These are phyloP conservation scores for Phalaenopsis hybrid DNA, from an alignment of 116 monocot genomes.

Conservation along the genomic window DNA sequence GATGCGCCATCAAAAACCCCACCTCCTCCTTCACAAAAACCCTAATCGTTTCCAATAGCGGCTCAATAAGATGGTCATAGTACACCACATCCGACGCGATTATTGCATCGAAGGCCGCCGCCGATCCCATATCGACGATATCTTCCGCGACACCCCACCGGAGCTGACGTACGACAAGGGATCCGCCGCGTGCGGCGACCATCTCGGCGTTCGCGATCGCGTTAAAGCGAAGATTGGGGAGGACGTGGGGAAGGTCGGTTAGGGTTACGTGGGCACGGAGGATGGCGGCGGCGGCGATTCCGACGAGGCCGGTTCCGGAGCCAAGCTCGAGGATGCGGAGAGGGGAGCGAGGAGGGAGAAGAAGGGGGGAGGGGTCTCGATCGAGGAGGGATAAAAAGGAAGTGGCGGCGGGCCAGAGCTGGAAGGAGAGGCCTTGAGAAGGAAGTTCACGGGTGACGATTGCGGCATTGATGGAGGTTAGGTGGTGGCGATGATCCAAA, in stretches of 20 bases:
- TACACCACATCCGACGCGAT: conserved; percentile 86
- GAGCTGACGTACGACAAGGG: conserved; percentile 40
- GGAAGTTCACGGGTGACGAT: conserved; percentile 45
- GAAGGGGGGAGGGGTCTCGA: conserved; percentile 34
- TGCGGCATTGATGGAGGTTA: conserved; percentile 28
- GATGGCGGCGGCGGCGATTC: conserved; percentile 65
- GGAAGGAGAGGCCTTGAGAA: conserved; percentile 91
- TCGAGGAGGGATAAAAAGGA: conserved; percentile 76
- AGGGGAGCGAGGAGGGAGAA: conserved; percentile 9
- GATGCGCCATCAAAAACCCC: conserved; percentile 78
- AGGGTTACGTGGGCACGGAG: conserved; percentile 60
- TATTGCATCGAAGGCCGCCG: conserved; percentile 38
- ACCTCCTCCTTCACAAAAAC: conserved; percentile 51
- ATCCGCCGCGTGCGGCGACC: conserved; percentile 47
- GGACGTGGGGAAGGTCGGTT: conserved; percentile 84
- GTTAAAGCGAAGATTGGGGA: conserved; percentile 74
- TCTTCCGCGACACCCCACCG: conserved; percentile 53
- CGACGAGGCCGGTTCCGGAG: conserved; percentile 66
- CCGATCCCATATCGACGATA: not conserved
- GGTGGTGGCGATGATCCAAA: conserved; percentile 22
- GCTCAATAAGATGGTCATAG: conserved; percentile 61
- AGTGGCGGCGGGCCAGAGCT: conserved; percentile 91
- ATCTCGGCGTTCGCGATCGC: conserved; percentile 42
- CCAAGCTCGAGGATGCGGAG: conserved; percentile 72
- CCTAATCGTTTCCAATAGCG: conserved; percentile 55